These are phyloP conservation scores for Flammula alnicola DNA, from an alignment of 1,284 basidiomycete species.

Conservation along the genomic window DNA sequence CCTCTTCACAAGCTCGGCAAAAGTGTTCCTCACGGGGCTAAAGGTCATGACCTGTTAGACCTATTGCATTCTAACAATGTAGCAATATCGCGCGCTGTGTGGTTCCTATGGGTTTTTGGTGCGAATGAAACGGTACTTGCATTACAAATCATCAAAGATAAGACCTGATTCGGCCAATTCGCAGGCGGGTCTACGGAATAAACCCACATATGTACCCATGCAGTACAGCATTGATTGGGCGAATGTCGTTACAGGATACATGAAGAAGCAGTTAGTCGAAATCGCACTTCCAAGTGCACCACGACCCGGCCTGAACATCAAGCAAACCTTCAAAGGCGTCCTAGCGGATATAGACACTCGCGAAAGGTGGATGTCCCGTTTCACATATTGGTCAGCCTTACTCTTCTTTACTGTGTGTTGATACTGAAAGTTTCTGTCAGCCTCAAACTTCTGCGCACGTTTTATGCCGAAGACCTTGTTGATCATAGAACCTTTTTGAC, in stretches of 20 bases:
- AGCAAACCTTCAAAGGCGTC: conserved; percentile 79
- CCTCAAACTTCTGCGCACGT: conserved; percentile 73
- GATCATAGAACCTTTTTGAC: conserved; percentile 80
- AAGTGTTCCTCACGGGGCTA: conserved; percentile 92
- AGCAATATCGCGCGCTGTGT: conserved; percentile 86
- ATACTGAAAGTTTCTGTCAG: conserved; percentile 42
- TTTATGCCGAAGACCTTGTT: conserved; percentile 83
- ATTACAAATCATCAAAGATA: not conserved
- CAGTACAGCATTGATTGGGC: conserved; percentile 94
- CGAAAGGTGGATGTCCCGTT: conserved; percentile 81
- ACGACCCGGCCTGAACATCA: conserved; percentile 73
- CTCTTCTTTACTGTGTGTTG: not conserved
- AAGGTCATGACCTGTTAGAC: conserved; percentile 91
- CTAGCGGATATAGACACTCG: conserved; percentile 71
- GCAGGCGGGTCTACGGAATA: conserved; percentile 74
- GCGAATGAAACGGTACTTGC: conserved; percentile 85
- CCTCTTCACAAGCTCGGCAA: conserved; percentile 89
- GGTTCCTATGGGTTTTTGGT: conserved; percentile 96
- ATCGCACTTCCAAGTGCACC: conserved; percentile 84
- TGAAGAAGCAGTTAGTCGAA: conserved; percentile 88
- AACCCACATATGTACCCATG: conserved; percentile 74
- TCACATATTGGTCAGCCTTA: conserved; percentile 71
- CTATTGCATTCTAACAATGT: conserved; percentile 84
- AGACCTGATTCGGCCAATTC: conserved; percentile 3
- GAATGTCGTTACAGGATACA: conserved; percentile 81